phyloP scores from a whole-genome alignment of 805 yeast genomes.

The Metschnikowia aberdeeniae region DNA sequence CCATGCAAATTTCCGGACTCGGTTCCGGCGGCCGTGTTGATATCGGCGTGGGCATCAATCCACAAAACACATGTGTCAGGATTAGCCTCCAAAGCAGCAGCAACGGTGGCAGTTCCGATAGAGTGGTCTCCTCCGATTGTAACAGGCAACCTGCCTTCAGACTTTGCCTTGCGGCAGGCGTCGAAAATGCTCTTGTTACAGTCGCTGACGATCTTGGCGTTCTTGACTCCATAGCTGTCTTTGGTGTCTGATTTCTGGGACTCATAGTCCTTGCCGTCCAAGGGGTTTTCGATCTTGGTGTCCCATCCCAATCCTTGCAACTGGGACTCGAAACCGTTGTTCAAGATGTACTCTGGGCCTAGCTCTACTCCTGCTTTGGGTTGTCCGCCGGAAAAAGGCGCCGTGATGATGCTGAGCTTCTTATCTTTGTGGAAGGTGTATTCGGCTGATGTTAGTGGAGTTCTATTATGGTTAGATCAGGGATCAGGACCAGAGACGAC shows the following conservation, averaged over 20 bases:
- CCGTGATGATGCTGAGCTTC: constrained; percentile 67
- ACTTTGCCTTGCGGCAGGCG: constrained; percentile 50
- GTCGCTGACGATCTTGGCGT: constrained; percentile 72
- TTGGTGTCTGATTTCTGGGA: constrained; percentile 41
- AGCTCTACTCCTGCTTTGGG: constrained; percentile 89
- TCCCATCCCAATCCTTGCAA: constrained; percentile 72
- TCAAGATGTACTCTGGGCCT: constrained; percentile 81
- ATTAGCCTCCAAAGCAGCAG: constrained; percentile 71
- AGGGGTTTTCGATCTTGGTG: constrained; percentile 49
- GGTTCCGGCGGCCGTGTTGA: constrained; percentile 82
- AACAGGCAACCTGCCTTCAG: constrained; percentile 56
- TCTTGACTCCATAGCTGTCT: constrained; percentile 54
- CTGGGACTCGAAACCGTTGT: constrained; percentile 65
- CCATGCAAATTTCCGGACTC: constrained; percentile 93
- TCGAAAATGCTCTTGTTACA: constrained; percentile 63
- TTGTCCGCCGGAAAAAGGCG: constrained; percentile 97
- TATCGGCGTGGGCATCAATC: constrained; percentile 98
- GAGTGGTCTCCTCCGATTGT: constrained; percentile 97
- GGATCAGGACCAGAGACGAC: no score
- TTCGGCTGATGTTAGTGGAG: constrained; percentile 23
- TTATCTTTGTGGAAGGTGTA: constrained; percentile 54
- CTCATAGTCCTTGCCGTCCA: constrained; percentile 46
- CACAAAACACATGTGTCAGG: constrained; percentile 90
- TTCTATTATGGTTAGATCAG: no score
- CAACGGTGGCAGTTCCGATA: constrained; percentile 87